A percentile compares a stretch with the other conserved stretches of the same genome.
phyloP scores from a whole-genome alignment of 2,329 filamentous ascomycete species.

The Diplodia mutila region DNA sequence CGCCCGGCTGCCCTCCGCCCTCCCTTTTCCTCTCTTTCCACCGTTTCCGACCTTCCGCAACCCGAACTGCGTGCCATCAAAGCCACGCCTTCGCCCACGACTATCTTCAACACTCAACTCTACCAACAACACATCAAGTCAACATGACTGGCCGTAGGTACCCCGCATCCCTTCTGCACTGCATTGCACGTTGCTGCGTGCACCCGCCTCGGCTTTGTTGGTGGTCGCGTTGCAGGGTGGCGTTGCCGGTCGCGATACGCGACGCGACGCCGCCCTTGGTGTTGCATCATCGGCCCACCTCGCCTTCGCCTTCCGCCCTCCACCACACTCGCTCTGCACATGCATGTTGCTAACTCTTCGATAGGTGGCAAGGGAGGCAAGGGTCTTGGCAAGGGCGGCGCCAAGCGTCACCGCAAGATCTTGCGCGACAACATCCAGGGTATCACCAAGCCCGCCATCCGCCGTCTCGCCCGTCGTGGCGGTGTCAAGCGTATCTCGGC shows the following conservation, averaged over 20 bases:
- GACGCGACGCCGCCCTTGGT: conserved; percentile 21
- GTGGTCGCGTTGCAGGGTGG: conserved; percentile 26
- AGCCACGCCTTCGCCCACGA: conserved; percentile 28
- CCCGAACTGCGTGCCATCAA: conserved; percentile 26
- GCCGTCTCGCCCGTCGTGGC: conserved; percentile 97
- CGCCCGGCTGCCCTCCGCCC: conserved; percentile 34
- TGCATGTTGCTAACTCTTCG: conserved; percentile 51
- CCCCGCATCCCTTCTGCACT: neutral
- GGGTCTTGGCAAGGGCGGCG: conserved; percentile 96
- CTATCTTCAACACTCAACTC: conserved; percentile 30
- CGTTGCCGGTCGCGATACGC: conserved; percentile 26
- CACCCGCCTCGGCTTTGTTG: conserved; percentile 4
- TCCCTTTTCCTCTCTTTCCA: conserved; percentile 31
- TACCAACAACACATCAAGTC: conserved; percentile 38
- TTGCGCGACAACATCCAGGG: conserved; percentile 99
- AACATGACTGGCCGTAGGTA: conserved; percentile 58
- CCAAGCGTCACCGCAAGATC: conserved; percentile 99
- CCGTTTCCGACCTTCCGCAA: conserved; percentile 12
- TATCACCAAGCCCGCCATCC: conserved; percentile 98
- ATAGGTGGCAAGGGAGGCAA: conserved; percentile 93
- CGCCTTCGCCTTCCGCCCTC: neutral
- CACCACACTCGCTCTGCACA: neutral
- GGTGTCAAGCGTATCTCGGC: conserved; percentile 99
- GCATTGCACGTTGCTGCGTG: conserved; percentile 23
- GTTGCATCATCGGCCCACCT: conserved; percentile 28